Evolutionary conservation across 345 rosid genomes (phyloP).

Genomic region (Lepidium sativum): DNA sequence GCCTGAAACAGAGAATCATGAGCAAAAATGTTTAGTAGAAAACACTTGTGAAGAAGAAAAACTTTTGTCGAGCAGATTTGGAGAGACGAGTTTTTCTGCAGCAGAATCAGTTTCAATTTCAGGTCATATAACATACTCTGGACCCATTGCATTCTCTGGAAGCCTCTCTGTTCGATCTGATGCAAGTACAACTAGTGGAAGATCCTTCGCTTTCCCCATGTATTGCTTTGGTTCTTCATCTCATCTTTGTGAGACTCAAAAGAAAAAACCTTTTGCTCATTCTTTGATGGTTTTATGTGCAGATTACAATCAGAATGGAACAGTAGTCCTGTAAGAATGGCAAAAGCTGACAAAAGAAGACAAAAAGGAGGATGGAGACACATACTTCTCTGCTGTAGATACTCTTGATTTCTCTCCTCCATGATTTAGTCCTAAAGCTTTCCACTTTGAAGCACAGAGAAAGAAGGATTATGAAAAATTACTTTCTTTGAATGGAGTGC

Average conservation of each 20-base stretch:
- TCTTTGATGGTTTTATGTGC: slow-evolving; percentile 3
- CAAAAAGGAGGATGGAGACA: slow-evolving; percentile 56
- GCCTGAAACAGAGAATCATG: slow-evolving; percentile 3
- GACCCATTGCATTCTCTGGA: slow-evolving; percentile 55
- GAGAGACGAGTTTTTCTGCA: slow-evolving; percentile 79
- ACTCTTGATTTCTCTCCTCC: slow-evolving; percentile 38
- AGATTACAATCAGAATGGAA: slow-evolving; percentile 94
- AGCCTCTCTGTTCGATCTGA: slow-evolving; percentile 78
- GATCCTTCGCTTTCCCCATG: slow-evolving; percentile 94
- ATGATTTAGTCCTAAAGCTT: not conserved
- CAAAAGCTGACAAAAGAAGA: slow-evolving; percentile 58
- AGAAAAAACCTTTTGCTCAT: not conserved
- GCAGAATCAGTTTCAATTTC: slow-evolving; percentile 44
- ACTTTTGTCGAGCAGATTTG: slow-evolving; percentile 23
- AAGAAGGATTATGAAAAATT: slow-evolving; percentile 11
- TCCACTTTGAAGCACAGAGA: slow-evolving; percentile 28
- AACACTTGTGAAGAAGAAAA: slow-evolving; percentile 15
- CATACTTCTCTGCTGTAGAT: slow-evolving; percentile 77
- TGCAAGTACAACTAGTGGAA: slow-evolving; percentile 85
- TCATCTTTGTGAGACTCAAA: not conserved
- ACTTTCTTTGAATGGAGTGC: not conserved
- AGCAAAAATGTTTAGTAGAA: not conserved
- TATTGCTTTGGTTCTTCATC: slow-evolving; percentile 17
- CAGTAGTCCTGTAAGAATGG: slow-evolving; percentile 88
- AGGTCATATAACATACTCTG: slow-evolving; percentile 58